These are phyloP conservation scores for Picea sitchensis DNA, from an alignment of 75 land plant genomes.

Conservation along the genomic window DNA sequence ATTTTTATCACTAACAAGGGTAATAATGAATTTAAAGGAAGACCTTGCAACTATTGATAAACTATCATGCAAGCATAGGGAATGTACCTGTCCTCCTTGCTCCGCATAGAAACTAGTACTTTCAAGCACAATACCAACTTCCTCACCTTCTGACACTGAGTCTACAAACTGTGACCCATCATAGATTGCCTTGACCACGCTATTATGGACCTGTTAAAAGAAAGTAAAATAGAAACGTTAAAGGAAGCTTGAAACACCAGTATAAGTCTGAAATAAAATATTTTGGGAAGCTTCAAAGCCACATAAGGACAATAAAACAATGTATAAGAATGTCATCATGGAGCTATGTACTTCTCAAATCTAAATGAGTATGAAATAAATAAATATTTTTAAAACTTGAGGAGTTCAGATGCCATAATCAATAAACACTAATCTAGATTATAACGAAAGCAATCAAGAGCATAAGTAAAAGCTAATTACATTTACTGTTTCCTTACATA, in stretches of 20 bases:
- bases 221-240: not conserved
- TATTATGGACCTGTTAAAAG: constrained; percentile 58
- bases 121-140: constrained; percentile 76
- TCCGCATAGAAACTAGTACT: constrained; percentile 96
- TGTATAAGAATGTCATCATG: not conserved
- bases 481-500: no score
- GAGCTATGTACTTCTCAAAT: not conserved
- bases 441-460: no score
- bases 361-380: not conserved
- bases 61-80: no score
- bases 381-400: not conserved
- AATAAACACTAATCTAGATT: not conserved
- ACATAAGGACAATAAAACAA: not conserved
- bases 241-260: not conserved
- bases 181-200: constrained; percentile 75
- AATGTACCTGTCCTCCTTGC: constrained; percentile 98
- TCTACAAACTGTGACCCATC: constrained; percentile 58
- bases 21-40: not conserved
- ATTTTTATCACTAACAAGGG: not conserved
- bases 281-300: not conserved
- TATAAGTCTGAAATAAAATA: not conserved
- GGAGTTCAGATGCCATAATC: not conserved
- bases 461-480: no score
- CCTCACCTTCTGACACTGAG: constrained; percentile 32
- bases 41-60: not conserved